phyloP scores from a whole-genome alignment of 108 stramenopile genomes.

The Cyclotella kingstonii region DNA sequence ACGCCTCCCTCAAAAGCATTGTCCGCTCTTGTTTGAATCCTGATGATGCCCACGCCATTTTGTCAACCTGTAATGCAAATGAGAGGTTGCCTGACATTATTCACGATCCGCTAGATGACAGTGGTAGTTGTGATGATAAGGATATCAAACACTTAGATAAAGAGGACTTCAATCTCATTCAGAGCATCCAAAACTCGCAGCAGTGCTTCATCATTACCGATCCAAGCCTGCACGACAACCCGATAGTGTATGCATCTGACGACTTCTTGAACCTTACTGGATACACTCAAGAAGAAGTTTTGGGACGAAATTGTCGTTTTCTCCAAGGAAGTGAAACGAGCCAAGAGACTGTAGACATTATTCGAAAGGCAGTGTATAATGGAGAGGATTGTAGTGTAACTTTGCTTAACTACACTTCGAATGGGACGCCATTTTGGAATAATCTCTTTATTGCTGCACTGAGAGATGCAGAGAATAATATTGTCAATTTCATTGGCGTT shows the following conservation, averaged over 20 bases:
- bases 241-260: constrained; percentile 88
- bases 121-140: constrained; percentile 12
- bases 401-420: constrained; percentile 93
- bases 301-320: constrained; percentile 97
- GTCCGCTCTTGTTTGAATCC: constrained; percentile 54
- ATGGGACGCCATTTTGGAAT: constrained; percentile 98
- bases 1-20: constrained; percentile 74
- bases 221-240: constrained; percentile 93
- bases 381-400: constrained; percentile 89
- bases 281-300: constrained; percentile 84
- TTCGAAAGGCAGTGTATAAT: constrained; percentile 73
- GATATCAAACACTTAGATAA: constrained; percentile 54
- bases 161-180: constrained; percentile 87
- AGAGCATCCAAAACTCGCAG: constrained; percentile 88
- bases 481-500: constrained; percentile 96
- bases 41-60: constrained; percentile 45
- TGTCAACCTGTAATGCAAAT: constrained; percentile 64
- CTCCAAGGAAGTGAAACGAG: constrained; percentile 91
- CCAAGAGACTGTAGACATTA: constrained; percentile 72
- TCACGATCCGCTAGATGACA: constrained; percentile 47
- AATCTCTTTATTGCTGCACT: constrained; percentile 95
- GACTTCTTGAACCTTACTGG: constrained; percentile 92
- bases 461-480: constrained; percentile 87
- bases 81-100: constrained; percentile 60
- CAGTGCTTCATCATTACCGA: constrained; percentile 95